Conservation (phyloP, 2,329 filamentous ascomycete species). For the Tolypocladium ophioglossoides region DNA sequence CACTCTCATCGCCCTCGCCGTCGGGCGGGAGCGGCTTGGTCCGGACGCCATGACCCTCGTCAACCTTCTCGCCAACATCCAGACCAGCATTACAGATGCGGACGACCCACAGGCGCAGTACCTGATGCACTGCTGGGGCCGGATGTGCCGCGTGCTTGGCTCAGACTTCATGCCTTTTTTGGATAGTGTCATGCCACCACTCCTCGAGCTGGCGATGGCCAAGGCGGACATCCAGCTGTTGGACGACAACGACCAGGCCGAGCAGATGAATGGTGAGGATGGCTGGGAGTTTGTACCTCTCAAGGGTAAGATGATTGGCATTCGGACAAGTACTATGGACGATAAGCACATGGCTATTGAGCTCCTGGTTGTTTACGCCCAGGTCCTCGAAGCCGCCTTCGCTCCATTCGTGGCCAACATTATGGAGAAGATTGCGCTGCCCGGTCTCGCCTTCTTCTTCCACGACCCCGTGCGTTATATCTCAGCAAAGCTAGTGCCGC, state of each 20-base stretch:
- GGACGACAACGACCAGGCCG: slow-evolving; percentile 89
- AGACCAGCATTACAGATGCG: slow-evolving; percentile 74
- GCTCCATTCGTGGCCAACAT: slow-evolving; percentile 86
- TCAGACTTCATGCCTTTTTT: slow-evolving; percentile 88
- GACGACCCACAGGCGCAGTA: slow-evolving; percentile 97
- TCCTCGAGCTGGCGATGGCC: slow-evolving; percentile 81
- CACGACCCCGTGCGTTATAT: slow-evolving; percentile 94
- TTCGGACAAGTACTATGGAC: slow-evolving; percentile 91
- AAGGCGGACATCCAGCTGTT: slow-evolving; percentile 96
- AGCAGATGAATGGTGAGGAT: slow-evolving; percentile 86
- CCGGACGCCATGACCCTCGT: slow-evolving; percentile 80
- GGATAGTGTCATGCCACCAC: slow-evolving; percentile 84
- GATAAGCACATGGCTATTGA: slow-evolving; percentile 99
- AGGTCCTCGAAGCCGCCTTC: slow-evolving; percentile 87
- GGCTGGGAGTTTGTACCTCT: slow-evolving; percentile 96
- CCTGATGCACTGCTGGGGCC: slow-evolving; percentile 96
- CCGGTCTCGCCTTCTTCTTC: slow-evolving; percentile 96
- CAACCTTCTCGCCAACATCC: slow-evolving; percentile 76
- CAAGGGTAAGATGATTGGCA: slow-evolving; percentile 96
- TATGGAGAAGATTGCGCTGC: slow-evolving; percentile 92
- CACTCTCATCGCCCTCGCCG: slow-evolving; percentile 87
- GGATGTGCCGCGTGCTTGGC: slow-evolving; percentile 93
- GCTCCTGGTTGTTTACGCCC: slow-evolving; percentile 91
- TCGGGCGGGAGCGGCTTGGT: slow-evolving; percentile 87
- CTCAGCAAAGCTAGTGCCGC: slow-evolving; percentile 87